Base-by-base conservation (phyloP, 345 rosid genomes). In the Brassica carinata region DNA sequence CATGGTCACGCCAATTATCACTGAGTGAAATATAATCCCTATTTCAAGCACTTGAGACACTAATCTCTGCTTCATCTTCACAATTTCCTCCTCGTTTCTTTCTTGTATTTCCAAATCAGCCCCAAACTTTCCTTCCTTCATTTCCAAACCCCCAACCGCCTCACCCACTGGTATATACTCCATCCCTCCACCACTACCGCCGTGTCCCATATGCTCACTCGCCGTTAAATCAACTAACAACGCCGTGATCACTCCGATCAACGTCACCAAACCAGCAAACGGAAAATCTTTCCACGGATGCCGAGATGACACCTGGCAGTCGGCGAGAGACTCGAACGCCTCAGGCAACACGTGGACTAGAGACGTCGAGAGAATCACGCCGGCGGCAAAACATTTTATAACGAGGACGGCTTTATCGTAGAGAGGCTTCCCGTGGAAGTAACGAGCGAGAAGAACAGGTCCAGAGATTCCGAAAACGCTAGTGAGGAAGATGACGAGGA, bases 281-380 rank as follows among this genome's bases (percentile, higher is more conserved):
- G 99, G 98, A 78, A 95, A 95, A 75, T 95, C 98, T 72, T 30
- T 82, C 99, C 98, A 95, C 0, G 97, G 99, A 77, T 91, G 98
- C 4, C 51, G 83, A 2, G 99, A 84, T 0, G 99, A 88, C 10
- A 93, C 92, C 19, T 83, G 87, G 81, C 98, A 95, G 59, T 95
- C 94, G 26, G 89, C 77, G 57, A 93, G 89, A 5, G 99, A 86
- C 34, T 31, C 87, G 77, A 78, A 95, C 17, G 98, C 99, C 14
- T 93, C 98, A 3, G 99, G 98, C 57, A 91, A 93, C 10, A 93
- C 98, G 77, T 95, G 99, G 76, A 95, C 98, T 0, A 95, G 82
- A 7, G 99, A 93, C 10, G 99, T 95, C 15, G 99, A 93, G 74
- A 95, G 93, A 55, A 95, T 93, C 1, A 95, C 99, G 0, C 99